These are phyloP conservation scores for Globisporangium spiculum DNA, from an alignment of 352 stramenopile genomes.

Conservation along the genomic window DNA sequence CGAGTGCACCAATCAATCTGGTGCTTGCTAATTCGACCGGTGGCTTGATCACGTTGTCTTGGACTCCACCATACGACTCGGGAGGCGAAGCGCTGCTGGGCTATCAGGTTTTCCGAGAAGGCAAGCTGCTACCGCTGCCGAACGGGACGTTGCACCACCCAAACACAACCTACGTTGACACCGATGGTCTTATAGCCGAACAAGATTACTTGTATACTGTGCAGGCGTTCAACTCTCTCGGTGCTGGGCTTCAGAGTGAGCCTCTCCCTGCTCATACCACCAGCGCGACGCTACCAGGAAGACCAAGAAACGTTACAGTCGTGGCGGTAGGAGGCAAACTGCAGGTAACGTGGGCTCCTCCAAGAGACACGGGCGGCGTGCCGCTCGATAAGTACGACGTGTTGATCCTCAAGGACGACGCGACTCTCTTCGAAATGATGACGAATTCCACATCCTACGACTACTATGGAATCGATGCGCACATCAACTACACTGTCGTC, in stretches of 20 bases:
- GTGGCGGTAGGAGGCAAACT: constrained; percentile 30
- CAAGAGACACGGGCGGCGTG: constrained; percentile 39
- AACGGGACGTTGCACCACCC: neutral
- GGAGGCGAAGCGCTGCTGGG: constrained; percentile 34
- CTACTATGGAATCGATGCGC: constrained; percentile 25
- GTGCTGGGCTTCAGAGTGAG: constrained; percentile 27
- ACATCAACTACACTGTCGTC: constrained; percentile 27
- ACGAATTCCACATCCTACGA: constrained; percentile 8
- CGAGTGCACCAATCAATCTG: constrained; percentile 28
- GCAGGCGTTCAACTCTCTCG: constrained; percentile 37
- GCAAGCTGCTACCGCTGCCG: neutral
- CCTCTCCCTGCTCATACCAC: constrained; percentile 25
- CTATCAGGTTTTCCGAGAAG: constrained; percentile 45
- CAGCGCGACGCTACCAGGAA: constrained; percentile 22
- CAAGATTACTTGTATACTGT: constrained; percentile 43
- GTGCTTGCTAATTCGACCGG: constrained; percentile 16
- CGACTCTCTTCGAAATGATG: constrained; percentile 5
- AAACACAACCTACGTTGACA: constrained; percentile 26
- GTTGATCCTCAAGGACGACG: neutral
- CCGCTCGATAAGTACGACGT: constrained; percentile 22
- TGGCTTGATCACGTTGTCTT: constrained; percentile 42
- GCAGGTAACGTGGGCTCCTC: constrained; percentile 25
- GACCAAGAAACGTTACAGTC: constrained; percentile 15
- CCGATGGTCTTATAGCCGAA: constrained; percentile 25
- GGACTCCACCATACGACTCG: constrained; percentile 38